Evolutionary conservation across 768 basidiomycete species (phyloP), one percentile per base, ranked within the genome.

Genomic region (Xerocomellus dryophilus): DNA sequence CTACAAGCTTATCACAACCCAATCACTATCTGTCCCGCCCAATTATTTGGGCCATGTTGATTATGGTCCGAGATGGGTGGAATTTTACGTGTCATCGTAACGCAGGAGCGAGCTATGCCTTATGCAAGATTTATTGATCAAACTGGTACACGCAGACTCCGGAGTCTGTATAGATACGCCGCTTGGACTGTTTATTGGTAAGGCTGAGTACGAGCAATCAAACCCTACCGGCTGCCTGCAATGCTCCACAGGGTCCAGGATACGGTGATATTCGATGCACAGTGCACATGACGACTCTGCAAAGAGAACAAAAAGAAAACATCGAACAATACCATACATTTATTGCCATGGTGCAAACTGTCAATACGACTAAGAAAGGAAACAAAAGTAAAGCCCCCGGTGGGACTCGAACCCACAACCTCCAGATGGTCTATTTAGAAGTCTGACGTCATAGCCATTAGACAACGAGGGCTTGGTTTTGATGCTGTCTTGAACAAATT

Each of bases 371-470:
- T 39, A 6, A 23, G n/a, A 56, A 56, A 32, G 43, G 50, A 54
- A 58, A 58, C 14, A 66, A 60, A 63, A 62, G 10, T 9, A 52
- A 48, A 81, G 83, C 86, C 84, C 85, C 85, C 79, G 81, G 84
- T 82, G 84, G 80, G 86, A 86, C 78, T 88, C 86, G 86, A 88
- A 88, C 86, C 79, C 85, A 81, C 84, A 88, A 81, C 85, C 86
- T 86, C 83, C 85, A 87, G 85, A 87, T 57, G 79, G 80, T 84
- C 85, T 82, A 78, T 81, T 53, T 85, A 88, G 86, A 88, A 88
- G 86, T 88, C 86, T 88, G 86, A 87, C 86, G 86, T 87, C 86
- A 88, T 88, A 85, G 76, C 86, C 86, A 88, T 88, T 87, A 88
- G 85, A 87, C 86, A 85, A 88, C 82, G 79, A 78, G 86, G 85